Evolutionary conservation across 2,329 filamentous ascomycete species (phyloP).

Genomic region (Rhexocercosporidium sp.): DNA sequence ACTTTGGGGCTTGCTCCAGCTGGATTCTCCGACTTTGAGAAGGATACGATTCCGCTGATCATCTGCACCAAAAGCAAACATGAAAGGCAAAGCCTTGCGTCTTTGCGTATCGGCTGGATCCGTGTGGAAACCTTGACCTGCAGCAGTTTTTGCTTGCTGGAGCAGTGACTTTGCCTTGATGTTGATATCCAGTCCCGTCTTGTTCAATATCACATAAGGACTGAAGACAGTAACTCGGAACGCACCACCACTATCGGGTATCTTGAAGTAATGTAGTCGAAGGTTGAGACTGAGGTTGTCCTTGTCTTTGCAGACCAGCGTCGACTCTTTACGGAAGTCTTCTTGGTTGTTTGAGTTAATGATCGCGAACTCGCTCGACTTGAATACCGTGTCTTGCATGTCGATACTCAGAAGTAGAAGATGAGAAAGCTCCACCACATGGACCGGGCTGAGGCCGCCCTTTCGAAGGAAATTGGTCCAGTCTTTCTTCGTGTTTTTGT

Average conservation of each 20-base stretch:
- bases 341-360: conserved; percentile 89
- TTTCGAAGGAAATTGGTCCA: conserved; percentile 99
- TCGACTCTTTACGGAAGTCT: conserved; percentile 85
- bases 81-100: conserved; percentile 83
- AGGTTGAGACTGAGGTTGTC: conserved; percentile 80
- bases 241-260: conserved; percentile 90
- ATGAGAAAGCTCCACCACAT: conserved; percentile 95
- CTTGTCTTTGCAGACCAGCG: conserved; percentile 81
- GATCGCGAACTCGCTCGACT: conserved; percentile 94
- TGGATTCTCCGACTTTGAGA: conserved; percentile 85
- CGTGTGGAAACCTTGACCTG: conserved; percentile 73
- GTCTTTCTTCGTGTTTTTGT: conserved; percentile 97
- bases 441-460: conserved; percentile 94
- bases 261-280: conserved; percentile 86
- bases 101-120: conserved; percentile 56
- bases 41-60: conserved; percentile 91
- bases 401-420: conserved; percentile 90
- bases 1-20: conserved; percentile 97
- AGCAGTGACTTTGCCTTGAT: conserved; percentile 90
- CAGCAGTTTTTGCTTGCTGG: conserved; percentile 79
- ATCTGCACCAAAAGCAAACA: conserved; percentile 92
- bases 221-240: conserved; percentile 96
- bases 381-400: conserved; percentile 95
- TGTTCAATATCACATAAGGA: conserved; percentile 93
- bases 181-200: conserved; percentile 87